These are phyloP conservation scores for Cryptococcus depauperatus DNA, from an alignment of 1,284 basidiomycete genomes.

Conservation along the genomic window DNA sequence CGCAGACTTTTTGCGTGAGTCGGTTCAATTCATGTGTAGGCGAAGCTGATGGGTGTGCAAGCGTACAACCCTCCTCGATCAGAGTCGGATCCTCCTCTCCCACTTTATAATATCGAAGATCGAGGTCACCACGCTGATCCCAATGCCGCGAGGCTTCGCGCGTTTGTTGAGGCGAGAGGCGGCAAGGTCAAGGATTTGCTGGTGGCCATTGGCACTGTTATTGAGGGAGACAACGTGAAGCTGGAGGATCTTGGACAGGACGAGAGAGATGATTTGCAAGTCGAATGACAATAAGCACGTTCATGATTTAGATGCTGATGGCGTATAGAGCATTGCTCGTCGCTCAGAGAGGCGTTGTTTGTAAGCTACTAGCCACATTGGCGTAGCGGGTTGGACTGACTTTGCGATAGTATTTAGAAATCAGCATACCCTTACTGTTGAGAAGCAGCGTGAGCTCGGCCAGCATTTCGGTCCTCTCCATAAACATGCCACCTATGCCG, in stretches of 20 bases:
- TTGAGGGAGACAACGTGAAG: slow-evolving; percentile 46
- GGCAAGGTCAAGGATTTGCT: slow-evolving; percentile 44
- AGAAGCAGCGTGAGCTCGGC: slow-evolving; percentile 64
- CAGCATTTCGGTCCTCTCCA: slow-evolving; percentile 69
- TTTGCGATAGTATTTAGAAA: slow-evolving; percentile 36
- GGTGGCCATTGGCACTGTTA: slow-evolving; percentile 44
- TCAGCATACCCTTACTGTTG: slow-evolving; percentile 47
- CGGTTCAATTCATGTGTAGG: too few species aligned
- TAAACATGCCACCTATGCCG: slow-evolving; percentile 70
- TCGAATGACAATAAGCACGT: not conserved
- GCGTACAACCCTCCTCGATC: slow-evolving; percentile 32
- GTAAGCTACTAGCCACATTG: slow-evolving; percentile 17
- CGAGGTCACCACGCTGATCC: slow-evolving; percentile 51
- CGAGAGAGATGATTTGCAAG: slow-evolving; percentile 48
- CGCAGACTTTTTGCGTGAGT: slow-evolving; percentile 34
- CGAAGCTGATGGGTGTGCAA: slow-evolving; percentile 5
- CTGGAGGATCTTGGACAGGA: slow-evolving; percentile 44
- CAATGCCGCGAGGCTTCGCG: slow-evolving; percentile 31
- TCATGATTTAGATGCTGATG: slow-evolving; percentile 5
- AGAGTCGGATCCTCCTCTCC: slow-evolving; percentile 39
- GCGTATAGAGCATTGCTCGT: slow-evolving; percentile 30
- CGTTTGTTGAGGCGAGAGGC: slow-evolving; percentile 37
- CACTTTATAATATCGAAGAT: slow-evolving; percentile 56
- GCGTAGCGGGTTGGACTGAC: not conserved
- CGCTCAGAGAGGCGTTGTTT: slow-evolving; percentile 41